Evolutionary conservation across 352 stramenopile species (phyloP), one percentile per base, ranked within the genome.

Genomic region (Phytophthora megakarya): DNA sequence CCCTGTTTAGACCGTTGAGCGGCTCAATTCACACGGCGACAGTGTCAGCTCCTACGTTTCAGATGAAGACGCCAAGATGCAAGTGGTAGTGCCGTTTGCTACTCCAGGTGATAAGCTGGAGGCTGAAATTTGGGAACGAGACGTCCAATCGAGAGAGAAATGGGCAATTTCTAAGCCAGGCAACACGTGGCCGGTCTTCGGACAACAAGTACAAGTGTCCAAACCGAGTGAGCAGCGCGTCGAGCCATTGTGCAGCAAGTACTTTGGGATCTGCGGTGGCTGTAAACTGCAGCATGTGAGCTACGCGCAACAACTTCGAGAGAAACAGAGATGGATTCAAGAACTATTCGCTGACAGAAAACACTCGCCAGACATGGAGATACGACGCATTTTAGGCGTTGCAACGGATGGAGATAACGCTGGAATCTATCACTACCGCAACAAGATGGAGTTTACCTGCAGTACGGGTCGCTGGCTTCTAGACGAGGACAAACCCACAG

Each of bases 391-490:
- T 57, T 21, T 79, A 9, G 82, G 82, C 11, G 66, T 75, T 15
- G 35, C 62, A 12, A 45, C 30, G 16, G 21, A 59, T 8, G 32
- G 55, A 4, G 19, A 48, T 0, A 23, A 33, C 1, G 7, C 8
- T 19, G 55, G 35, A 3, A 42, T 75, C 10, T 85, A 81, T 43
- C 54, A 77, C 33, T 93, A 93, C 61, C 80, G 84, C 53, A 93
- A 92, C 73, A 93, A 93, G 60, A 92, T 89, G 73, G 84, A 93
- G 61, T 93, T 93, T 55, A 92, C 84, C 8, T 91, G 82, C 53
- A 92, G 79, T 55, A 84, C 82, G 3, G 79, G 79, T n/a, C 80
- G 82, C 0, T 92, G 84, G 84, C 57, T 90, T 21, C 58, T 90
- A 22, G 59, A 78, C 4, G 69, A 56, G 15, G 81, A 92, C 61